Conservation (phyloP, 495 filamentous ascomycete genomes). For the Cryomyces antarcticus region DNA sequence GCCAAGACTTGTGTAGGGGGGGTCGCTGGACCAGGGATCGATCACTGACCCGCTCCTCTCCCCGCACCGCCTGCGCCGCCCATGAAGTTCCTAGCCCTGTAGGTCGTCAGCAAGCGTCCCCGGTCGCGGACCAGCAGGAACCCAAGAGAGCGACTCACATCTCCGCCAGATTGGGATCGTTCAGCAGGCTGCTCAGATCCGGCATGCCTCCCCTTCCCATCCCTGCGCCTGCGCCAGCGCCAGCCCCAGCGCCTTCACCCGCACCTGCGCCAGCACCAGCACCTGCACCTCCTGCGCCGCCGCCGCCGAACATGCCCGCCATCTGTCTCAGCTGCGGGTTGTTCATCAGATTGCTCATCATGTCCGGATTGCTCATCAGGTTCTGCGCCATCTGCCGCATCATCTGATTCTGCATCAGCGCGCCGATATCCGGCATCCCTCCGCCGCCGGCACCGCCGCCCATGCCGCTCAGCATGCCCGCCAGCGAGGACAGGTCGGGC, state of each 20-base stretch:
- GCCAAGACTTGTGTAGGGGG: too few relatives aligned
- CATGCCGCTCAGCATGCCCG: constrained; percentile 48
- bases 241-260: constrained; percentile 17
- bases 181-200: constrained; percentile 62
- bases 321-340: constrained; percentile 76
- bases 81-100: constrained; percentile 21
- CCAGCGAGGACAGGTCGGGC: constrained; percentile 57
- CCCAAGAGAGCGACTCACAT: constrained; percentile 42
- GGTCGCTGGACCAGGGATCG: too few relatives aligned
- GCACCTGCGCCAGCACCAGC: constrained; percentile 26
- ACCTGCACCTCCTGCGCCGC: constrained; percentile 20
- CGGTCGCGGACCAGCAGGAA: not conserved
- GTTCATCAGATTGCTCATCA: constrained; percentile 76
- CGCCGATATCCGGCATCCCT: constrained; percentile 68
- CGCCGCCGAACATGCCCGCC: constrained; percentile 43
- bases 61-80: constrained; percentile 12
- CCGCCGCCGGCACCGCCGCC: constrained; percentile 42
- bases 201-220: constrained; percentile 57
- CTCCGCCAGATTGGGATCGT: constrained; percentile 74
- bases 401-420: constrained; percentile 95
- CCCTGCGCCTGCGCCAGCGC: constrained; percentile 27
- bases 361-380: constrained; percentile 84
- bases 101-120: not conserved
- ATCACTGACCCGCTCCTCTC: constrained; percentile 1
- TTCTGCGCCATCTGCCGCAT: constrained; percentile 90